These are phyloP conservation scores for Tricharina praecox DNA, from an alignment of 495 filamentous ascomycete genomes.

Conservation along the genomic window DNA sequence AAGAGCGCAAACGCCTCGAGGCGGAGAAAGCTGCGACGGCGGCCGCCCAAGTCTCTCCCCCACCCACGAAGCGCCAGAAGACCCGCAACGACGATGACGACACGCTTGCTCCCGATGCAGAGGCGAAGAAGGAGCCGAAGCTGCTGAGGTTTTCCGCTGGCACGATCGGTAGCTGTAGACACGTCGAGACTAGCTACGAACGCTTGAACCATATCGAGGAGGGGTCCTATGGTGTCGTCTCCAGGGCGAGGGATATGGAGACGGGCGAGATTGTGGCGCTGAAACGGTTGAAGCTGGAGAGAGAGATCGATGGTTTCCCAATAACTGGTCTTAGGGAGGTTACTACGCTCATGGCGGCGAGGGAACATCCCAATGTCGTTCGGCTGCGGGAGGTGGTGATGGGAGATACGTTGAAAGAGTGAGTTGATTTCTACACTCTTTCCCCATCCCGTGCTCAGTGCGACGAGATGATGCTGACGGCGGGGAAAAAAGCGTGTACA, in stretches of 20 bases:
- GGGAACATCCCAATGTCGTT: constrained; percentile 58
- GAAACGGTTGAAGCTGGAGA: constrained; percentile 88
- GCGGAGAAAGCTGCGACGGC: constrained; percentile 31
- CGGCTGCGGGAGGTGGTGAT: constrained; percentile 71
- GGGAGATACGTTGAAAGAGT: constrained; percentile 64
- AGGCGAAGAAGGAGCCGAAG: constrained; percentile 27
- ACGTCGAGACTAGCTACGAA: constrained; percentile 73
- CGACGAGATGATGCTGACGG: neutral
- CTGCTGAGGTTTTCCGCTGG: constrained; percentile 55
- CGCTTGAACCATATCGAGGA: constrained; percentile 93
- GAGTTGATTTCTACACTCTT: constrained; percentile 28
- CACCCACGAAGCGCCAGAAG: constrained; percentile 33
- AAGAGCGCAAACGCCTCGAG: constrained; percentile 63
- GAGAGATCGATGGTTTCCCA: constrained; percentile 65
- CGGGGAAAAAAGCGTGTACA: constrained; percentile 57
- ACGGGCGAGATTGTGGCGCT: constrained; percentile 82
- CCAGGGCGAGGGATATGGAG: constrained; percentile 57
- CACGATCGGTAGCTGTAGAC: constrained; percentile 56
- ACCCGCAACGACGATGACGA: constrained; percentile 25
- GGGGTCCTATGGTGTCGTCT: constrained; percentile 89
- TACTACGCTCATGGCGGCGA: constrained; percentile 42
- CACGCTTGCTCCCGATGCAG: constrained; percentile 24
- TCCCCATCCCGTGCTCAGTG: neutral
- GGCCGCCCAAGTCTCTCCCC: constrained; percentile 14
- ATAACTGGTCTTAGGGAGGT: constrained; percentile 90